Evolutionary conservation across 768 basidiomycete genomes (phyloP).

Genomic region (Fibroporia radiculosa): DNA sequence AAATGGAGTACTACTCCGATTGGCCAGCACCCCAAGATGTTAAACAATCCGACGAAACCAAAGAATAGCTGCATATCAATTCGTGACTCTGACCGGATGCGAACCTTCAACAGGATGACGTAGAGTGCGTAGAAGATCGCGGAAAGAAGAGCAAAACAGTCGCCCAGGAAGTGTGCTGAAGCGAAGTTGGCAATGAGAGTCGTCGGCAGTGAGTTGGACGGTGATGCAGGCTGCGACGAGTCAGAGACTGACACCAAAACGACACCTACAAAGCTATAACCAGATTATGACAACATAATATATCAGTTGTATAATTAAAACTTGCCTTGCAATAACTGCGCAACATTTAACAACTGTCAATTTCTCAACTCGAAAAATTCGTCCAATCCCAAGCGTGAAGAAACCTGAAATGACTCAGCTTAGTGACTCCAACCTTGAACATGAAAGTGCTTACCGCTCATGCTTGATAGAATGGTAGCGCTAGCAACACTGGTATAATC

Average conservation of each 20-base stretch:
- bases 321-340: slow-evolving; percentile 76
- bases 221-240: slow-evolving; percentile 29
- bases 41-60: slow-evolving; percentile 88
- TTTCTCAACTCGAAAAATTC: slow-evolving; percentile 73
- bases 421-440: no score
- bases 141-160: slow-evolving; percentile 77
- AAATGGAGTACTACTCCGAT: slow-evolving; percentile 71
- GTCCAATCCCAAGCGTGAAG: slow-evolving; percentile 84
- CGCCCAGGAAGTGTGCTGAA: slow-evolving; percentile 56
- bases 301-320: slow-evolving; percentile 1
- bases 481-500: slow-evolving; percentile 92
- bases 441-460: slow-evolving; percentile 54
- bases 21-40: slow-evolving; percentile 69
- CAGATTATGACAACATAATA: neutral
- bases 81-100: slow-evolving; percentile 71
- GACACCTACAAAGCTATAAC: slow-evolving; percentile 69
- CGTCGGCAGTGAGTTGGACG: slow-evolving; percentile 1
- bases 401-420: slow-evolving; percentile 68
- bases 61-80: slow-evolving; percentile 94
- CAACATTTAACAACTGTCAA: slow-evolving; percentile 64
- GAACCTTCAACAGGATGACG: slow-evolving; percentile 83
- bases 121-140: slow-evolving; percentile 87
- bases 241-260: slow-evolving; percentile 87
- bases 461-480: slow-evolving; percentile 82
- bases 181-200: slow-evolving; percentile 12